Conservation (phyloP, 805 yeast species). For the Barnettozyma populi region DNA sequence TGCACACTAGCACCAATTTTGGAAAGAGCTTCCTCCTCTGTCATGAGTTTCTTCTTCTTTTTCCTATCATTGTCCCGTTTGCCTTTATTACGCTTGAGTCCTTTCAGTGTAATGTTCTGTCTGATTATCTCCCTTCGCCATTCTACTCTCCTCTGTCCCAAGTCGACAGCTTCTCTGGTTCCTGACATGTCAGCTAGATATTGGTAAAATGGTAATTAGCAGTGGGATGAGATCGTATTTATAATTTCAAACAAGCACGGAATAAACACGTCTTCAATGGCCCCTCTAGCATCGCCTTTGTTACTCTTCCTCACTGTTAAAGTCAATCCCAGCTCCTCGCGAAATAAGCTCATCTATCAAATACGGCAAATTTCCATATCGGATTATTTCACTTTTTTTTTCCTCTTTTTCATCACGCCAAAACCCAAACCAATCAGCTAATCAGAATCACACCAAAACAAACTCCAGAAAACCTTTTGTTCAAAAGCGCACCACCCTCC, state of each 20-base stretch:
- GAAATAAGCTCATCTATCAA: not conserved
- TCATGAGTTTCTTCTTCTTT: not conserved
- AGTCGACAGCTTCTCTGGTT: not conserved
- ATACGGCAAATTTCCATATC: not conserved
- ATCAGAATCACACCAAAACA: not conserved
- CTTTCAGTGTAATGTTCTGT: not conserved
- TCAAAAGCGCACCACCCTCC: not conserved
- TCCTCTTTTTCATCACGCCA: not conserved
- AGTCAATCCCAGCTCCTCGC: not conserved
- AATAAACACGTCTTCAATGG: too few relatives aligned
- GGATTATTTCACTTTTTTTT: not conserved
- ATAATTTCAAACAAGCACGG: not conserved
- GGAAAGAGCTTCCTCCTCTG: conserved; percentile 12
- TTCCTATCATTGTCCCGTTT: not conserved
- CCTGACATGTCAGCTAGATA: not conserved
- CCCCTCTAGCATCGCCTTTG: too few relatives aligned
- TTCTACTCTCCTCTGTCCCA: not conserved
- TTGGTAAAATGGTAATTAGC: not conserved
- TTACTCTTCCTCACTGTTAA: too few relatives aligned
- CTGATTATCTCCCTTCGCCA: conserved; percentile 1
- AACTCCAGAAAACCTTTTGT: not conserved
- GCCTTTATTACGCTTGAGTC: not conserved
- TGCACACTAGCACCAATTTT: conserved; percentile 19
- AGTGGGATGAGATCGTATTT: not conserved
- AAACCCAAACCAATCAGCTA: conserved; percentile 6